Base-by-base conservation (phyloP, 805 yeast species). In the Torulaspora quercuum region DNA sequence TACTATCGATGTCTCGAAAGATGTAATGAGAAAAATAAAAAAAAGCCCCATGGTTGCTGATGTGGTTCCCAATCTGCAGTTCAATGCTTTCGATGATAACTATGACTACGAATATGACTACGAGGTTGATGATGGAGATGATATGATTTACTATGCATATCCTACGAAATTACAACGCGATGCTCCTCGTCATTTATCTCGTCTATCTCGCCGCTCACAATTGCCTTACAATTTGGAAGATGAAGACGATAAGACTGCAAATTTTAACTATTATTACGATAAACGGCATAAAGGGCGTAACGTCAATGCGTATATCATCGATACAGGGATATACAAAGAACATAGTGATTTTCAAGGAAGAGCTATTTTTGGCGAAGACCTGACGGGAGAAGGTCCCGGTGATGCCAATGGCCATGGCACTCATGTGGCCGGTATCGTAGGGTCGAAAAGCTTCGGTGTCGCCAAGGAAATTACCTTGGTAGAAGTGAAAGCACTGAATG, bases 341-440 rank as follows among this genome's bases (percentile, higher is more conserved):
- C 81, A 78, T 52, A 75, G 73, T n/a, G 82, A 80, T 26, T 64
- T 83, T 52, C 80, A 72, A 49, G 80, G 77, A 0, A 63, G 90
- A 36, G 85, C 80, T 6, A 49, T 45, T 5, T 55, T 61, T 40
- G 89, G 89, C 0, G 70, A 66, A 6, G 84, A 81, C 50, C 75
- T 79, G 40, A 79, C 86, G 0, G 66, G 64, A 1, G 81, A 76
- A 46, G 76, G 77, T 1, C 53, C 67, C 1, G 86, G 84, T 5
- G 96, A 89, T 55, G 63, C 63, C 7, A 80, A 53, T 38, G 96
- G 96, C 0, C 97, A 88, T 58, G 97, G 95, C 0, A 86, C 96
- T 1, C 96, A 88, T 60, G 94, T 89, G 31, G 95, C 96, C 0
- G 96, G 96, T 3, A 65, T 86, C 8, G 73, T 86, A 37, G 95